Conservation (phyloP, 2,329 filamentous ascomycete genomes). For the Teratosphaeria pseudoeucalypti region DNA sequence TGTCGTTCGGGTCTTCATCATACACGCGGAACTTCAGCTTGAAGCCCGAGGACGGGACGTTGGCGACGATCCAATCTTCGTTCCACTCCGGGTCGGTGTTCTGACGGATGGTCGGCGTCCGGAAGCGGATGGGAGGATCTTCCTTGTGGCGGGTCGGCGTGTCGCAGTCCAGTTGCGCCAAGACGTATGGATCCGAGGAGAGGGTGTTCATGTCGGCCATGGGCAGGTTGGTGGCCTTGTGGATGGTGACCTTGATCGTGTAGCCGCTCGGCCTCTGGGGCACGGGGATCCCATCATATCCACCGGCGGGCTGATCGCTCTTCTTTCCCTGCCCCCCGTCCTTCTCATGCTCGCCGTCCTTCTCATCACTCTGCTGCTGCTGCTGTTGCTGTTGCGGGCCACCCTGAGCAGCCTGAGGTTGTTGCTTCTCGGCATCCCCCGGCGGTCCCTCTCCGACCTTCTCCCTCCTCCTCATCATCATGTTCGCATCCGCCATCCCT, state of each 20-base stretch:
- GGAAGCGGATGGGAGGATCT: slow-evolving; percentile 62
- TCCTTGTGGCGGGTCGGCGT: slow-evolving; percentile 74
- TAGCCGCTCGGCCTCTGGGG: slow-evolving; percentile 62
- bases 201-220: slow-evolving; percentile 67
- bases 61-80: slow-evolving; percentile 76
- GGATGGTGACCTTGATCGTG: slow-evolving; percentile 76
- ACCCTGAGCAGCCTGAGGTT: neutral
- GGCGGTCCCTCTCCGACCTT: neutral
- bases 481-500: too few relatives aligned
- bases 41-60: slow-evolving; percentile 72
- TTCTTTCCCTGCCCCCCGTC: slow-evolving; percentile 12
- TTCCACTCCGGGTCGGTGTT: slow-evolving; percentile 72
- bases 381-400: neutral
- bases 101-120: slow-evolving; percentile 65
- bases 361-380: neutral
- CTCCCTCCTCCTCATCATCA: neutral
- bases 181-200: slow-evolving; percentile 74
- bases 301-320: slow-evolving; percentile 52
- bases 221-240: slow-evolving; percentile 70
- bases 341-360: neutral
- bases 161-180: slow-evolving; percentile 61
- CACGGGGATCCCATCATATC: slow-evolving; percentile 69
- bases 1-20: slow-evolving; percentile 79
- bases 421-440: neutral
- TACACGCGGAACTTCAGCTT: slow-evolving; percentile 75